phyloP scores from a whole-genome alignment of 257 asterid species.

The Solanum sitiens region DNA sequence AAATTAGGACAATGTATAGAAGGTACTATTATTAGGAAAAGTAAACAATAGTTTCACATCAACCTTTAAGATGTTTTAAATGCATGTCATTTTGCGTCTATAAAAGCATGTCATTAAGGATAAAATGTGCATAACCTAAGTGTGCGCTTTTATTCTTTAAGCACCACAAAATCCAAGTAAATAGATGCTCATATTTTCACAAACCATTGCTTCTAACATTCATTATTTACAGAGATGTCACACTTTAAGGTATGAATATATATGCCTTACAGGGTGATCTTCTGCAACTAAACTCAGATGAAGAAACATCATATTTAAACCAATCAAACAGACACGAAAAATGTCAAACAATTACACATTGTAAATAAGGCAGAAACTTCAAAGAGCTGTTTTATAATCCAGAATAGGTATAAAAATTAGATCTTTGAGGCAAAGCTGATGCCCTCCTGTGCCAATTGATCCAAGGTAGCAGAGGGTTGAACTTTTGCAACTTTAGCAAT shows the following conservation, averaged over 20 bases:
- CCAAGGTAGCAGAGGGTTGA: slow-evolving; percentile 64
- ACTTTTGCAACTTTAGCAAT: slow-evolving; percentile 70
- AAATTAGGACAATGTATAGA: not conserved
- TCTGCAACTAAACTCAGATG: not conserved
- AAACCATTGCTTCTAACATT: not conserved
- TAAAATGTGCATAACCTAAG: not conserved
- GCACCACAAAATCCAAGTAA: not conserved
- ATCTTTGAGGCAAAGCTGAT: slow-evolving; percentile 60
- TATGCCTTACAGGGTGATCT: not conserved
- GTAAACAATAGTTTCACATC: not conserved
- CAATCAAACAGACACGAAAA: not conserved
- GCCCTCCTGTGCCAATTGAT: slow-evolving; percentile 56
- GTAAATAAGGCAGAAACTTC: not conserved
- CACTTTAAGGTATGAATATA: not conserved
- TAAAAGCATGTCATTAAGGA: not conserved
- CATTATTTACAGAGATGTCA: not conserved
- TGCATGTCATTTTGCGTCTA: not conserved
- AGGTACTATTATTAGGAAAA: not conserved
- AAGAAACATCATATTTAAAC: not conserved
- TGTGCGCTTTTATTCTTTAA: not conserved
- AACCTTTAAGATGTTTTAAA: not conserved
- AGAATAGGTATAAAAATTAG: slow-evolving; percentile 9
- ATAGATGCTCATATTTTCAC: not conserved
- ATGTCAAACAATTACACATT: not conserved
- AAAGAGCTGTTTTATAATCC: not conserved